These are phyloP conservation scores for Hypoxylon cercidicola DNA, from an alignment of 495 filamentous ascomycete genomes.

Conservation along the genomic window DNA sequence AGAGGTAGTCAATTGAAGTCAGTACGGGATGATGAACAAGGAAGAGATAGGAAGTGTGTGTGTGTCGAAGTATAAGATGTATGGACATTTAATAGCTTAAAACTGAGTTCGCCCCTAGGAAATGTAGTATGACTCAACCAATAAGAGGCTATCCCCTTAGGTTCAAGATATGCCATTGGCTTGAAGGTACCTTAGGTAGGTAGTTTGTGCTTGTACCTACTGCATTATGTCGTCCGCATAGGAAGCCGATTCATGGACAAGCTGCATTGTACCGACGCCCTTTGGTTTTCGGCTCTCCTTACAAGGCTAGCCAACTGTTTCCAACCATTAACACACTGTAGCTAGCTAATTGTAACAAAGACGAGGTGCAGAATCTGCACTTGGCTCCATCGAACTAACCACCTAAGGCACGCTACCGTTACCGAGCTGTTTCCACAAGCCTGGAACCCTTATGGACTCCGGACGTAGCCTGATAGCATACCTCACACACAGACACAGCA, in stretches of 20 bases:
- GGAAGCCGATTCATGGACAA: conserved; percentile 18
- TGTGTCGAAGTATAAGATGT: conserved; percentile 9
- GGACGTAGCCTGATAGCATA: no score
- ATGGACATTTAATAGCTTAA: conserved; percentile 7
- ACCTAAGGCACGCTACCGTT: conserved; percentile 7
- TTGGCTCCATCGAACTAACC: conserved; percentile 19
- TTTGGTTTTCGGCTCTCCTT: conserved; percentile 14
- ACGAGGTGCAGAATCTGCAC: conserved; percentile 30
- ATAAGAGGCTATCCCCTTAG: conserved; percentile 23
- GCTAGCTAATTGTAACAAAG: no score
- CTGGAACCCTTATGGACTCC: conserved; percentile 24
- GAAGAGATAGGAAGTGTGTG: conserved; percentile 14
- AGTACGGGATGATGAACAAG: conserved; percentile 4
- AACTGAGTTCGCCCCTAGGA: conserved; percentile 13
- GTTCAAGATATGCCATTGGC: conserved; percentile 1
- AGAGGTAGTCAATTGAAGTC: neutral
- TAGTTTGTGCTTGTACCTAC: conserved; percentile 14
- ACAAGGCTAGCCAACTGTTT: conserved; percentile 10
- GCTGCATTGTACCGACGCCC: conserved; percentile 16
- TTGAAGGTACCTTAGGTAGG: conserved; percentile 1
- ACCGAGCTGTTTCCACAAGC: conserved; percentile 17
- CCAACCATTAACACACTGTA: no score
- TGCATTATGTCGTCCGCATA: conserved; percentile 7
- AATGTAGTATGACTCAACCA: conserved; percentile 47
- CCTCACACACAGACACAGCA: no score